Conservation (phyloP, 116 monocot species). For the Phalaenopsis hybrid region DNA sequence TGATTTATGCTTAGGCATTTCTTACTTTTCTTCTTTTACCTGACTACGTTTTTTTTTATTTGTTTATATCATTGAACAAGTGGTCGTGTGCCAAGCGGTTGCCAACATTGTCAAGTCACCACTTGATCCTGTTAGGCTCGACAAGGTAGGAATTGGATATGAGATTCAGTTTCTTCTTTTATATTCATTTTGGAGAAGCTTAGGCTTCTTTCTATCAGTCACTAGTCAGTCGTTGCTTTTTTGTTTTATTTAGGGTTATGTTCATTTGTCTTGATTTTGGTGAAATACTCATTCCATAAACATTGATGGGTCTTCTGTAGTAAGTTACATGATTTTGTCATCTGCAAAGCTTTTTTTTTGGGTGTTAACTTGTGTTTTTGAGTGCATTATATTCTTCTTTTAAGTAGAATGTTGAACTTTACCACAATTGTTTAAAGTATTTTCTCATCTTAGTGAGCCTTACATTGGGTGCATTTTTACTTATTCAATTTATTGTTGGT, state of each 20-base stretch:
- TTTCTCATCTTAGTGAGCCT: neutral
- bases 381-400: neutral
- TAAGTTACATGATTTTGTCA: neutral
- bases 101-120: conserved; percentile 96
- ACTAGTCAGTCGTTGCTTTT: neutral
- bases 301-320: neutral
- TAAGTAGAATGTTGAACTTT: neutral
- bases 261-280: neutral
- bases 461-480: too few species aligned
- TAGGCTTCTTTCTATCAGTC: neutral
- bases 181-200: neutral
- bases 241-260: neutral
- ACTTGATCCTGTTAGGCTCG: conserved; percentile 91
- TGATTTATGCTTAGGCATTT: neutral
- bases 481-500: neutral
- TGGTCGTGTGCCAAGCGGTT: conserved; percentile 86
- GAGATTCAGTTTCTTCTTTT: neutral
- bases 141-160: conserved; percentile 53
- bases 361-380: neutral
- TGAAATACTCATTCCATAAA: too few species aligned
- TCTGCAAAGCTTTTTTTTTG: neutral
- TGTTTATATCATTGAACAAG: conserved; percentile 20
- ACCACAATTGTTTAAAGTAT: neutral
- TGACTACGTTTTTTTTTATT: conserved; percentile 8
- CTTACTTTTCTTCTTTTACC: neutral